Evolutionary conservation across 805 yeast species (phyloP).

Genomic region (Yamadazyma paraphyllophila): DNA sequence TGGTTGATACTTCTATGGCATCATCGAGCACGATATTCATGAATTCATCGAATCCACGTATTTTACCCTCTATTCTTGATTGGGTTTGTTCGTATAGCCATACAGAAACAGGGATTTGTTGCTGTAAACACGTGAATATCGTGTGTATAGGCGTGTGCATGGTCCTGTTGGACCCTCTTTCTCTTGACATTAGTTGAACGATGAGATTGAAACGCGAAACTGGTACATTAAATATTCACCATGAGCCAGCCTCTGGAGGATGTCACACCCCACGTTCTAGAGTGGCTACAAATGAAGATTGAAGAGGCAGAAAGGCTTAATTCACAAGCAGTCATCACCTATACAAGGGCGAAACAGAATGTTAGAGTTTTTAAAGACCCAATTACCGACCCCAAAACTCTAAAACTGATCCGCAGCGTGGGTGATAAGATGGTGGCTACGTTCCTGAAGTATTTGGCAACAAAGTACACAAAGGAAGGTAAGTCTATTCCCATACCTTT

Average conservation of each 20-base stretch:
- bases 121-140: conserved; percentile 82
- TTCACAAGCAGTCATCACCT: conserved; percentile 51
- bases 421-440: conserved; percentile 66
- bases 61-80: conserved; percentile 73
- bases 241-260: neutral
- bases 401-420: conserved; percentile 59
- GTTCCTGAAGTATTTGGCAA: conserved; percentile 45
- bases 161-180: conserved; percentile 12
- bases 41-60: conserved; percentile 94
- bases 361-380: conserved; percentile 44
- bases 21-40: conserved; percentile 76
- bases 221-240: neutral
- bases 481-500: conserved; percentile 42
- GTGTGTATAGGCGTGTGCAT: conserved; percentile 90
- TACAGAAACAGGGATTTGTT: conserved; percentile 72
- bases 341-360: conserved; percentile 55
- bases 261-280: conserved; percentile 45
- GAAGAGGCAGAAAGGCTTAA: conserved; percentile 46
- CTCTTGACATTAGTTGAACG: conserved; percentile 2
- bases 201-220: neutral
- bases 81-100: conserved; percentile 90
- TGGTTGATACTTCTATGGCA: conserved; percentile 58
- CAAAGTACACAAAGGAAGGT: conserved; percentile 58
- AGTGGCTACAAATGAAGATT: conserved; percentile 59
- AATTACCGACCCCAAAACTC: conserved; percentile 55